Percentiles rank a stretch among this genome's conserved stretches.
These are phyloP conservation scores for Podospora sp. DNA, from an alignment of 495 filamentous ascomycete species.

Conservation along the genomic window DNA sequence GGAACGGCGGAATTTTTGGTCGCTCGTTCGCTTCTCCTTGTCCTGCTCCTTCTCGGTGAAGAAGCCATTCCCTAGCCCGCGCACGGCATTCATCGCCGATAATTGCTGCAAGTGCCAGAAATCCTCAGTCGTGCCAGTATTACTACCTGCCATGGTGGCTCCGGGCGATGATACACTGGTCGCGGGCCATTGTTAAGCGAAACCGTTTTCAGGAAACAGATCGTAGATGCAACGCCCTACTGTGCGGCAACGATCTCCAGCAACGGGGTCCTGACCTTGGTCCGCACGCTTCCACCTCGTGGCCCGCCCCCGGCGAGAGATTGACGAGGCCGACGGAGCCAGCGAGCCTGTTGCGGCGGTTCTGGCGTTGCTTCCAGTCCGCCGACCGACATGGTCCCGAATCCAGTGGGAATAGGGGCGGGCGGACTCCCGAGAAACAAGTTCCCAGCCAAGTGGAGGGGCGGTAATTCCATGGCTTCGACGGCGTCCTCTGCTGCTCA, in stretches of 20 bases:
- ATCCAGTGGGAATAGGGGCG: not conserved
- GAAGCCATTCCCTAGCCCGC: not conserved
- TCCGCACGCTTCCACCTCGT: not conserved
- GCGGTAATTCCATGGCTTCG: not conserved
- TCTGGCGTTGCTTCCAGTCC: not conserved
- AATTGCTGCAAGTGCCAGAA: not conserved
- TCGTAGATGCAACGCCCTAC: not conserved
- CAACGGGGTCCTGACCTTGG: not conserved
- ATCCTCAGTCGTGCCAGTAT: not conserved
- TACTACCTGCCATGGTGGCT: not conserved
- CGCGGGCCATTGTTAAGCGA: not conserved
- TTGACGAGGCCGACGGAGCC: not conserved
- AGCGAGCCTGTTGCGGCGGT: not conserved
- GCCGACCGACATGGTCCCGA: slow-evolving; percentile 8
- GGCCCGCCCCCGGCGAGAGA: not conserved
- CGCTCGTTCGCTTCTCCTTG: not conserved
- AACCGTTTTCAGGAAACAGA: not conserved
- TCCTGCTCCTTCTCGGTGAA: not conserved
- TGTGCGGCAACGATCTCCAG: not conserved
- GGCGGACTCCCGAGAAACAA: not conserved
- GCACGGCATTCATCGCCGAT: not conserved
- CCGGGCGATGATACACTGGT: not conserved
- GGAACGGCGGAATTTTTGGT: not conserved
- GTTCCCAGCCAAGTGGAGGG: not conserved
- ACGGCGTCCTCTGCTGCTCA: not conserved